Evolutionary conservation across 768 basidiomycete genomes (phyloP).

Genomic region (Lentinula detonsa): DNA sequence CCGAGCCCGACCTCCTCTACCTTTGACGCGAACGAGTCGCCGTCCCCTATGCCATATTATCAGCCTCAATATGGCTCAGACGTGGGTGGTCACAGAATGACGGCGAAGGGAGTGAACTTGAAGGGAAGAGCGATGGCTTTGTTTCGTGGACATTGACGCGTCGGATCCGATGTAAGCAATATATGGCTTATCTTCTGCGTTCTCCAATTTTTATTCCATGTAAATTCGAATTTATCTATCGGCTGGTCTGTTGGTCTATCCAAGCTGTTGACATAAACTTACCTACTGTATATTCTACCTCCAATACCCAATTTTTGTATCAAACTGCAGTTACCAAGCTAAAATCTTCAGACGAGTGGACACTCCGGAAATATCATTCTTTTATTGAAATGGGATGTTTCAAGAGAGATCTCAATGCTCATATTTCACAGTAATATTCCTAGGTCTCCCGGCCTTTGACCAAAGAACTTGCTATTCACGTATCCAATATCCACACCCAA

Average conservation of each 20-base stretch:
- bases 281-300: too few species aligned
- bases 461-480: too few species aligned
- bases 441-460: too few species aligned
- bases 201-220: neutral
- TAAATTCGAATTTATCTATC: neutral
- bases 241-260: too few species aligned
- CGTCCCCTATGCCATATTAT: neutral
- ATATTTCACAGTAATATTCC: too few species aligned
- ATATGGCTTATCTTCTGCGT: neutral
- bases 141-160: neutral
- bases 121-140: conserved; percentile 3
- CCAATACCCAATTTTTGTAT: too few species aligned
- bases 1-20: conserved; percentile 2
- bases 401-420: too few species aligned
- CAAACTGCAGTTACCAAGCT: neutral
- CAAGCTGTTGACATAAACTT: too few species aligned
- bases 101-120: neutral
- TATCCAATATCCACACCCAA: too few species aligned
- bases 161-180: neutral
- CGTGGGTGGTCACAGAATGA: neutral
- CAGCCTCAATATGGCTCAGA: neutral
- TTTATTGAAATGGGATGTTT: too few species aligned
- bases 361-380: neutral
- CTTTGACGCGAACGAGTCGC: neutral
- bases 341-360: neutral